Evolutionary conservation across 345 rosid genomes (phyloP).

Genomic region (Gossypium herbaceum): DNA sequence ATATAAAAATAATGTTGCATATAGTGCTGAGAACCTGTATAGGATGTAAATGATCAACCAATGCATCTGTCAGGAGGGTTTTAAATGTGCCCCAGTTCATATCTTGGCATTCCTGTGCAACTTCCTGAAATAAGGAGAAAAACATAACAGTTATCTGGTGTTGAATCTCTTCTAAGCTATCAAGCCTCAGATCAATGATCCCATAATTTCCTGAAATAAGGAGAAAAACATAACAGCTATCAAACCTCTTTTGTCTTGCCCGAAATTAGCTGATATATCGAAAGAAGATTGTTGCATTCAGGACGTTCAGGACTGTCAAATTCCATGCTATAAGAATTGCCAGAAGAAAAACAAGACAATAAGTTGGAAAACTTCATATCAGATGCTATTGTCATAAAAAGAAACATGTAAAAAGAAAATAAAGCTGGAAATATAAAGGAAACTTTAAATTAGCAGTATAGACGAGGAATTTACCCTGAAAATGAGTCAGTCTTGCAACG

Average conservation of each 20-base stretch:
- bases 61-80: slow-evolving; percentile 62
- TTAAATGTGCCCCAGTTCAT: slow-evolving; percentile 89
- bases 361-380: slow-evolving; percentile 5
- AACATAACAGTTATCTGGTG: neutral
- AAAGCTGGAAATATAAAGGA: neutral
- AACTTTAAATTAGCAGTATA: neutral
- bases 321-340: slow-evolving; percentile 56
- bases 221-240: no score
- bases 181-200: neutral
- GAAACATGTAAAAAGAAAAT: neutral
- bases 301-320: slow-evolving; percentile 94
- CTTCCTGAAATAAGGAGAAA: slow-evolving; percentile 59
- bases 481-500: slow-evolving; percentile 88
- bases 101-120: slow-evolving; percentile 59
- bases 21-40: slow-evolving; percentile 55
- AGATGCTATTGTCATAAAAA: slow-evolving; percentile 30
- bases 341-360: slow-evolving; percentile 9
- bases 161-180: slow-evolving; percentile 10
- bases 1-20: neutral
- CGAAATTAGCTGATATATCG: slow-evolving; percentile 76
- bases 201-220: neutral
- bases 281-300: slow-evolving; percentile 91
- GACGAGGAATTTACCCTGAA: slow-evolving; percentile 49
- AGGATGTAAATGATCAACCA: slow-evolving; percentile 81
- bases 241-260: slow-evolving; percentile 79